Conservation (phyloP, 176 grass and related monocot species). For the Eleusine indica region DNA sequence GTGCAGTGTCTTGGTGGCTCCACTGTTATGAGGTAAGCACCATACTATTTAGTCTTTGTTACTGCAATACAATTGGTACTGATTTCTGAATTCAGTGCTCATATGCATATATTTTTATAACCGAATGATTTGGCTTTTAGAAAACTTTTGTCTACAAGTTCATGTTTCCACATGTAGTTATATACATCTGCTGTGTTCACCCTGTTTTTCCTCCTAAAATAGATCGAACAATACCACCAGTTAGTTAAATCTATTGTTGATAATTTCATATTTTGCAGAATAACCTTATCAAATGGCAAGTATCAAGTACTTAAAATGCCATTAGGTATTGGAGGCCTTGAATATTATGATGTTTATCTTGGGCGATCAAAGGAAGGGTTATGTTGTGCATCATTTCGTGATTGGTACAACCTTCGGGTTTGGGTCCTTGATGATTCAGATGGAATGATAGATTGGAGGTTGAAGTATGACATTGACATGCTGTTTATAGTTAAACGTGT, state of each 20-base stretch:
- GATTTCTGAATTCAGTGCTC: neutral
- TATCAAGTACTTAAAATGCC: conserved; percentile 3
- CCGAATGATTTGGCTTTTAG: no score
- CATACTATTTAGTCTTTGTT: neutral
- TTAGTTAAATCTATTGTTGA: neutral
- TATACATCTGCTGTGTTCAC: neutral
- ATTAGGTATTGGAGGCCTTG: neutral
- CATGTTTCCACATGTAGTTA: neutral
- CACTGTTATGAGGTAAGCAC: neutral
- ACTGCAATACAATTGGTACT: neutral
- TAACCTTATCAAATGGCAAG: conserved; percentile 11
- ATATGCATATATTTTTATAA: no score
- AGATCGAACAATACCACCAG: neutral
- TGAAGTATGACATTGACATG: conserved; percentile 16
- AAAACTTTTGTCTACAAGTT: neutral
- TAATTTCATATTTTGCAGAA: conserved; percentile 9
- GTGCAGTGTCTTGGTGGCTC: neutral
- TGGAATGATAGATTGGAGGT: neutral
- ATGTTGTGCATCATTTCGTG: neutral
- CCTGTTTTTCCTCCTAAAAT: neutral
- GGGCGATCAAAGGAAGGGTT: neutral
- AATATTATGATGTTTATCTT: neutral
- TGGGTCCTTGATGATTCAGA: conserved; percentile 4
- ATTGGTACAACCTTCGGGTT: neutral
- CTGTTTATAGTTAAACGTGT: neutral